phyloP scores from a whole-genome alignment of 2,329 filamentous ascomycete genomes.

The Penicillium sp. region DNA sequence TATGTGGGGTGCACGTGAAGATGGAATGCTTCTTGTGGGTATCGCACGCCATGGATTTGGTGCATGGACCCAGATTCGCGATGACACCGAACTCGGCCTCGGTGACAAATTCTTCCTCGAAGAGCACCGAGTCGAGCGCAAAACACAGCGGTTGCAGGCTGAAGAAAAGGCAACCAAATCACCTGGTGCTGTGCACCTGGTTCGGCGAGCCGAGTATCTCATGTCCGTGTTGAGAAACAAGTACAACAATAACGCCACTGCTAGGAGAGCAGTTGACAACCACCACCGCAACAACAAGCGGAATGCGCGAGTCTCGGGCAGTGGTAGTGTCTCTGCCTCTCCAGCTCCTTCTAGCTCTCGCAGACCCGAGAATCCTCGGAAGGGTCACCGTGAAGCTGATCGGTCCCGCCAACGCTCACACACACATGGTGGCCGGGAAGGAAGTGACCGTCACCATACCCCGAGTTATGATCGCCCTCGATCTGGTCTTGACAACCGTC shows the following conservation, averaged over 20 bases:
- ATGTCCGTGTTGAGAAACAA: slow-evolving; percentile 93
- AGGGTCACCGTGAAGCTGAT: slow-evolving; percentile 45
- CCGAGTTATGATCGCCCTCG: slow-evolving; percentile 44
- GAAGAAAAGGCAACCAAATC: slow-evolving; percentile 67
- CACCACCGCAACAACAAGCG: slow-evolving; percentile 96
- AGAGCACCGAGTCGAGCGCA: slow-evolving; percentile 97
- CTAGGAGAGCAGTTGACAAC: slow-evolving; percentile 81
- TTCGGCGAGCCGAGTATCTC: slow-evolving; percentile 91
- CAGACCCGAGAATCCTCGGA: slow-evolving; percentile 30
- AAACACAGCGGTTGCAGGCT: slow-evolving; percentile 76
- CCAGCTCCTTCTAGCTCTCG: slow-evolving; percentile 43
- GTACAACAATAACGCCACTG: slow-evolving; percentile 68
- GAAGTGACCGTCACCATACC: slow-evolving; percentile 45
- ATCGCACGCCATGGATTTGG: slow-evolving; percentile 94
- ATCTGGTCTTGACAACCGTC: slow-evolving; percentile 35
- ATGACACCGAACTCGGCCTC: slow-evolving; percentile 84
- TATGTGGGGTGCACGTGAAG: slow-evolving; percentile 87
- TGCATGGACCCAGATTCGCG: slow-evolving; percentile 90
- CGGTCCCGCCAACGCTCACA: slow-evolving; percentile 44
- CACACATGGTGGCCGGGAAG: slow-evolving; percentile 44
- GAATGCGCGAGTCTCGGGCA: slow-evolving; percentile 35
- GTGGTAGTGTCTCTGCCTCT: slow-evolving; percentile 46
- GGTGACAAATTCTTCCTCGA: slow-evolving; percentile 92
- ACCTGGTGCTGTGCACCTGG: slow-evolving; percentile 94
- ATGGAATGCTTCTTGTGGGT: slow-evolving; percentile 94